These are phyloP conservation scores for Vanderwaltozyma polyspora DNA, from an alignment of 805 yeast genomes.

Conservation along the genomic window DNA sequence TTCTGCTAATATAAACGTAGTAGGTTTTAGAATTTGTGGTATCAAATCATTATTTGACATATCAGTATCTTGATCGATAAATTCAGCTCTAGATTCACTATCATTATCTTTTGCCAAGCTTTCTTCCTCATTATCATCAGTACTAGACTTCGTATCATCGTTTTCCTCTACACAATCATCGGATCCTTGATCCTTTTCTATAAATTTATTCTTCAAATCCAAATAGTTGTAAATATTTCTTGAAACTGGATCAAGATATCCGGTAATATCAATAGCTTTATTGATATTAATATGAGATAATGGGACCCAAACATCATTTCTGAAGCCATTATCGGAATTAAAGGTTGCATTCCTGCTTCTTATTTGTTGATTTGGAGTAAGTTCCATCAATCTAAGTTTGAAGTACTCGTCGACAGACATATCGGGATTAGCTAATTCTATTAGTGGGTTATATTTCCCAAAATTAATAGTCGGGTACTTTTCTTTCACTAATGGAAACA, in stretches of 20 bases:
- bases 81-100: neutral
- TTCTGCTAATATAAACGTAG: constrained; percentile 46
- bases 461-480: constrained; percentile 16
- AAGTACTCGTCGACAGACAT: constrained; percentile 9
- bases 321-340: neutral
- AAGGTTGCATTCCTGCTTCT: neutral
- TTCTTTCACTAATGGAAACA: constrained; percentile 28
- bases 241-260: constrained; percentile 8
- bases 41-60: no score
- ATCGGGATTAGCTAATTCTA: constrained; percentile 10
- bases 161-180: neutral
- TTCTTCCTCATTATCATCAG: neutral
- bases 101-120: neutral
- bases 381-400: constrained; percentile 11
- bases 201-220: neutral
- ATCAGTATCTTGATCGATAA: neutral
- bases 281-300: constrained; percentile 9
- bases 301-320: constrained; percentile 20
- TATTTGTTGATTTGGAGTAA: constrained; percentile 1
- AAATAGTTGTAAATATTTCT: constrained; percentile 14
- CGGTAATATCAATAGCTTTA: constrained; percentile 10
- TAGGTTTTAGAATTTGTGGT: neutral
- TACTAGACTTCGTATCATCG: neutral
- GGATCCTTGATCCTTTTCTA: neutral
- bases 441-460: no score